Percentiles rank a stretch among this genome's conserved stretches.
These are phyloP conservation scores for Talaromyces borbonicus DNA, from an alignment of 495 filamentous ascomycete species.

Conservation along the genomic window DNA sequence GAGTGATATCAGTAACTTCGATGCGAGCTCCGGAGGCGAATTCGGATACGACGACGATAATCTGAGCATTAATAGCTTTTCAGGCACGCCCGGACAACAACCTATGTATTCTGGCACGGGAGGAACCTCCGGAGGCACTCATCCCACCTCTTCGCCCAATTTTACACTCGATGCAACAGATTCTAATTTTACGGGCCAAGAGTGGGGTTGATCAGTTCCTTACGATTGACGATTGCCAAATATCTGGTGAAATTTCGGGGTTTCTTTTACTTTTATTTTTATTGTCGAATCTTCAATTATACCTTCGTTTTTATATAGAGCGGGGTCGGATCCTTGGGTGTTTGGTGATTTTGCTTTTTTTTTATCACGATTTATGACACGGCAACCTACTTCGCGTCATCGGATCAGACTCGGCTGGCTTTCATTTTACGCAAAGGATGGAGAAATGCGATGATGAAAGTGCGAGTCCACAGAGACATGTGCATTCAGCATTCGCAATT, in stretches of 20 bases:
- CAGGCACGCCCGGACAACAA: slow-evolving; percentile 24
- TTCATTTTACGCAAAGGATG: too few relatives aligned
- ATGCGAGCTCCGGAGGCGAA: slow-evolving; percentile 65
- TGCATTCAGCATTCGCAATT: too few relatives aligned
- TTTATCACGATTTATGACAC: too few relatives aligned
- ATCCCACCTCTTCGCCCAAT: slow-evolving; percentile 14
- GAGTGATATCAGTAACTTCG: slow-evolving; percentile 74
- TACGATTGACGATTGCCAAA: neutral
- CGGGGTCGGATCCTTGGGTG: too few relatives aligned
- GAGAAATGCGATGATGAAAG: too few relatives aligned
- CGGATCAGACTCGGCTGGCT: too few relatives aligned
- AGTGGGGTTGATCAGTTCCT: slow-evolving; percentile 19
- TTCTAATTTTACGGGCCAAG: slow-evolving; percentile 20
- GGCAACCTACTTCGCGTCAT: too few relatives aligned
- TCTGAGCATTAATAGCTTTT: slow-evolving; percentile 27
- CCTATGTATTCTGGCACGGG: slow-evolving; percentile 25
- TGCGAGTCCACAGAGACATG: too few relatives aligned
- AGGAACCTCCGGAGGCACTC: neutral
- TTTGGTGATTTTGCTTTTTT: too few relatives aligned
- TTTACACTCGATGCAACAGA: slow-evolving; percentile 25
- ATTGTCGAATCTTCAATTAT: too few relatives aligned
- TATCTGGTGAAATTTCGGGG: neutral
- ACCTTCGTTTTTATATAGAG: too few relatives aligned
- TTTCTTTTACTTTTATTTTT: slow-evolving; percentile 6
- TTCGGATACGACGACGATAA: slow-evolving; percentile 44